A percentile compares a stretch with the other conserved stretches of the same genome.
Evolutionary conservation across 2,329 filamentous ascomycete species (phyloP).

Genomic region (Talaromyces piceae): DNA sequence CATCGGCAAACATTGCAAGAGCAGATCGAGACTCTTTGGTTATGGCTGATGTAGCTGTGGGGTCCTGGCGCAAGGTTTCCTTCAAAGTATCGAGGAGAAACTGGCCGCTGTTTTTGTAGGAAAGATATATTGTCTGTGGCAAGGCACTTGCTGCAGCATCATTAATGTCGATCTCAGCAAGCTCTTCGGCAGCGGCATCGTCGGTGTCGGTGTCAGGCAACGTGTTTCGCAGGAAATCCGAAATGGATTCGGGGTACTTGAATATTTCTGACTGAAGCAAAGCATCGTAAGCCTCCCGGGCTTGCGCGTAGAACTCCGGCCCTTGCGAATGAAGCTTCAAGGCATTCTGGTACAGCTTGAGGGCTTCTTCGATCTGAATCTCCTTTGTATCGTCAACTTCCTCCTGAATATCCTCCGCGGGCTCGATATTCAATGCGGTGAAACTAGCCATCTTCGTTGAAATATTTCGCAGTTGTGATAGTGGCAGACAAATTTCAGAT

Average conservation of each 20-base stretch:
- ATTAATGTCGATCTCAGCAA: conserved; percentile 51
- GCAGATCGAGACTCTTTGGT: conserved; percentile 35
- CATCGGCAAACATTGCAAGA: conserved; percentile 51
- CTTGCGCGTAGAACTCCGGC: conserved; percentile 64
- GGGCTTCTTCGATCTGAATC: conserved; percentile 91
- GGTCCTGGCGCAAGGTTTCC: conserved; percentile 34
- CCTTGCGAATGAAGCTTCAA: conserved; percentile 89
- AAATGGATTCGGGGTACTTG: conserved; percentile 76
- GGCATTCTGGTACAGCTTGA: conserved; percentile 89
- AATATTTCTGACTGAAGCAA: conserved; percentile 93
- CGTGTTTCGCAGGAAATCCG: conserved; percentile 70
- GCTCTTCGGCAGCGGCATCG: conserved; percentile 18
- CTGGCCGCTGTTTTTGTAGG: conserved; percentile 92
- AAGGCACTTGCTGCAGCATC: conserved; percentile 74
- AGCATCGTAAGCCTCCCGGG: conserved; percentile 70
- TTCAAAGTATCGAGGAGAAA: conserved; percentile 73
- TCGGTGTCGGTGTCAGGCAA: conserved; percentile 36
- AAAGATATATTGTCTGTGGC: conserved; percentile 82
- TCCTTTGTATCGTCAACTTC: conserved; percentile 94
- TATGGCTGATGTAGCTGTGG: conserved; percentile 13
- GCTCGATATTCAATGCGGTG: conserved; percentile 86
- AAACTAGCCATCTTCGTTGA: conserved; percentile 51
- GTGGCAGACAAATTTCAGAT: background rate
- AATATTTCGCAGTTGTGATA: background rate
- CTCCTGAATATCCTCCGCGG: conserved; percentile 81